Base-by-base conservation (phyloP, 352 stramenopile species). In the Globisporangium uncinulatum region DNA sequence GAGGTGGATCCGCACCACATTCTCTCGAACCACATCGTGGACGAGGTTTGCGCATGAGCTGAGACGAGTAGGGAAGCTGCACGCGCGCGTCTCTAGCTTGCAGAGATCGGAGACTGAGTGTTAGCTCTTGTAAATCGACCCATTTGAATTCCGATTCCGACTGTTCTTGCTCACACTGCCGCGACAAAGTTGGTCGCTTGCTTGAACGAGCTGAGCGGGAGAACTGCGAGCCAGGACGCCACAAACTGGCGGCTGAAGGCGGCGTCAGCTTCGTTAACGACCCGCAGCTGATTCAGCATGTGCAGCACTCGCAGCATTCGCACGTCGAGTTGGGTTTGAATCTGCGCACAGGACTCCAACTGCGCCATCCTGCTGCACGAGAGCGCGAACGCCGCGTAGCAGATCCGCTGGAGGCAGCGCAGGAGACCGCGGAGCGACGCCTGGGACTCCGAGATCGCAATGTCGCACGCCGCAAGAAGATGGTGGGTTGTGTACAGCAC, bases 1-100 rank as follows among this genome's bases (percentile, higher is more conserved):
- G 70, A 87, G 53, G 84, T 97, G 54, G 96, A 99, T 69, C 95
- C 95, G 15, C 87, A 98, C 59, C 83, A 94, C 54, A 94, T 98
- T 36, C 70, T 98, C 2, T 93, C 86, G 1, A 98, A 97, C 74
- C 55, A 79, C 48, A 84, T 97, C 41, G 59, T 98, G 17, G 86
- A 98, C 60, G 74, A 87, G 44, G 49, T 90, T 49, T 88, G 77
- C 42, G 70, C 66, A n/a, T 21, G 8, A 46, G 17, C 20, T 5
- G 41, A 21, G 41, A 46, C 14, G 15, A n/a, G 11, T n/a, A n/a
- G 20, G 41, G 11, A 21, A 46, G 17, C 17, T 8, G 34, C 34
- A 39, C 34, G 34, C 34, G 34, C 34, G 34, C 34, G 34, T 39
- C 7, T 8, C 6, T 13, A 39, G 17, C 41, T 46, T 46, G 41